These are phyloP conservation scores for Leishmania major DNA, from an alignment of 208 protist species.

Conservation along the genomic window DNA sequence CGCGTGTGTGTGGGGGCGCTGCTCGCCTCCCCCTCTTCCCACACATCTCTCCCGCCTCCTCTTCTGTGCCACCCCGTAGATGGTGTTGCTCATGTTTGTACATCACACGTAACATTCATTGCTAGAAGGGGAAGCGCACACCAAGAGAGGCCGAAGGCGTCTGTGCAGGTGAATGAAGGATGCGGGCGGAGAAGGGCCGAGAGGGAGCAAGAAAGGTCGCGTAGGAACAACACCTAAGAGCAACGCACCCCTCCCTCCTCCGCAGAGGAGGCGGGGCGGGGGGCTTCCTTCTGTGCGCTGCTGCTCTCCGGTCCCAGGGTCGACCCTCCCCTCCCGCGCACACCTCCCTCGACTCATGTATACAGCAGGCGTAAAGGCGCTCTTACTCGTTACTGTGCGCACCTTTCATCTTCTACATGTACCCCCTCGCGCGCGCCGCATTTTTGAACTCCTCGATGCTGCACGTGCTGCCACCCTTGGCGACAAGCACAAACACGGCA, in stretches of 20 bases:
- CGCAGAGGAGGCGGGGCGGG: no score
- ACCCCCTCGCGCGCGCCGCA: constrained; percentile 62
- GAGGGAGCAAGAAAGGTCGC: neutral
- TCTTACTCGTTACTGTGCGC: neutral
- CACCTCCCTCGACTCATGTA: neutral
- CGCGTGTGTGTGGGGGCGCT: neutral
- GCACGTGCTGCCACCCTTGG: constrained; percentile 48
- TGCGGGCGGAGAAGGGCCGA: neutral
- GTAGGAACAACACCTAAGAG: neutral
- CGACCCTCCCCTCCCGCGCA: neutral
- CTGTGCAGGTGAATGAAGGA: neutral
- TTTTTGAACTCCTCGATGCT: constrained; percentile 92
- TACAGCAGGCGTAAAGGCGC: neutral
- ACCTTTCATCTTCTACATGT: constrained; percentile 42
- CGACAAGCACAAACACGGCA: constrained; percentile 62
- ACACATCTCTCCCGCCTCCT: neutral
- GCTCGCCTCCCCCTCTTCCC: neutral
- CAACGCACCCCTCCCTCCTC: neutral
- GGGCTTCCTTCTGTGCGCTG: neutral
- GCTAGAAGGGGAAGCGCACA: neutral
- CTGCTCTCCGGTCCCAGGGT: neutral
- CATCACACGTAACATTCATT: neutral
- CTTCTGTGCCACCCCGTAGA: neutral
- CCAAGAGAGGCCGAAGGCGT: neutral
- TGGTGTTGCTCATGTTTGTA: neutral